A percentile compares a stretch with the other conserved stretches of the same genome.
phyloP scores from a whole-genome alignment of 164 flowering plant species.

The Vitis vinifera region ASM3070453v1 NC_081807.1:432001-432500 shows the following conservation, averaged over 20 bases:
- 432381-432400: no score
- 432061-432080: slow-evolving; percentile 6
- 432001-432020: not conserved
- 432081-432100: slow-evolving; percentile 83
- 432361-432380: no score
- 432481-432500: no score
- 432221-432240: slow-evolving; percentile 90
- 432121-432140: slow-evolving; percentile 94
- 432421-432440: not conserved
- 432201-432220: slow-evolving; percentile 76
- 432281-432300: not conserved
- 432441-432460: no score
- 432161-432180: slow-evolving; percentile 76
- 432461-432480: no score
- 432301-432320: not conserved
- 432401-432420: no score
- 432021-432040: not conserved
- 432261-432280: no score
- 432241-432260: not conserved
- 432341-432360: no score
- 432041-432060: not conserved
- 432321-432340: no score
- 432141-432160: slow-evolving; percentile 86
- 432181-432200: slow-evolving; percentile 70
- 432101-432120: slow-evolving; percentile 83